A percentile compares a stretch with the other conserved stretches of the same genome.
Conservation (phyloP, 2,329 filamentous ascomycete species). For the Fusarium stilboides region DNA sequence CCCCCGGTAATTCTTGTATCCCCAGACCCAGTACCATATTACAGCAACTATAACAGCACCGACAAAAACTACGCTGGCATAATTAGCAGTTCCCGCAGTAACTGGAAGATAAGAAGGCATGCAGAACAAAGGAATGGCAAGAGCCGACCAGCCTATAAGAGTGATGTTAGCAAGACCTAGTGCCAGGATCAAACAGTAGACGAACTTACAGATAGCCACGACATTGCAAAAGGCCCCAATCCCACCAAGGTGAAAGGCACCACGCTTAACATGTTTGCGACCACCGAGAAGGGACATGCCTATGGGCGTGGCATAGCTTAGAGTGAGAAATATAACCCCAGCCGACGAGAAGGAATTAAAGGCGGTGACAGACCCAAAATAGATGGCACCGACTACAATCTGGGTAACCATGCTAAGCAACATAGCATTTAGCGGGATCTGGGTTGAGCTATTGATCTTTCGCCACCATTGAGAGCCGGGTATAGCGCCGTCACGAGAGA, state of each 20-base stretch:
- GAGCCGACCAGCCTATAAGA: slow-evolving; percentile 21
- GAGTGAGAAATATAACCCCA: slow-evolving; percentile 16
- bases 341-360: slow-evolving; percentile 22
- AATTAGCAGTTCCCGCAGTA: slow-evolving; percentile 10
- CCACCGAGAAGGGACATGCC: slow-evolving; percentile 3
- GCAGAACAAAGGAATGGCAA: slow-evolving; percentile 27
- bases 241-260: slow-evolving; percentile 10
- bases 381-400: slow-evolving; percentile 19
- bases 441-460: slow-evolving; percentile 11
- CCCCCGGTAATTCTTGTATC: slow-evolving; percentile 21
- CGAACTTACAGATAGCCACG: slow-evolving; percentile 12
- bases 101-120: slow-evolving; percentile 24
- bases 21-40: slow-evolving; percentile 31
- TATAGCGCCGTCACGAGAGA: slow-evolving; percentile 25
- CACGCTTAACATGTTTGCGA: slow-evolving; percentile 11
- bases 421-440: slow-evolving; percentile 24
- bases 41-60: slow-evolving; percentile 14
- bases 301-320: slow-evolving; percentile 17
- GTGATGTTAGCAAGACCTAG: too few species aligned
- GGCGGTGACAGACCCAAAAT: slow-evolving; percentile 16
- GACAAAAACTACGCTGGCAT: slow-evolving; percentile 25
- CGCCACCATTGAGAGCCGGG: slow-evolving; percentile 15
- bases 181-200: background rate
- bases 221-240: slow-evolving; percentile 7
- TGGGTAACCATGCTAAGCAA: slow-evolving; percentile 18